Evolutionary conservation across 768 basidiomycete species (phyloP), one percentile per base, ranked within the genome.

Genomic region (Boletus tylopilopsis): DNA sequence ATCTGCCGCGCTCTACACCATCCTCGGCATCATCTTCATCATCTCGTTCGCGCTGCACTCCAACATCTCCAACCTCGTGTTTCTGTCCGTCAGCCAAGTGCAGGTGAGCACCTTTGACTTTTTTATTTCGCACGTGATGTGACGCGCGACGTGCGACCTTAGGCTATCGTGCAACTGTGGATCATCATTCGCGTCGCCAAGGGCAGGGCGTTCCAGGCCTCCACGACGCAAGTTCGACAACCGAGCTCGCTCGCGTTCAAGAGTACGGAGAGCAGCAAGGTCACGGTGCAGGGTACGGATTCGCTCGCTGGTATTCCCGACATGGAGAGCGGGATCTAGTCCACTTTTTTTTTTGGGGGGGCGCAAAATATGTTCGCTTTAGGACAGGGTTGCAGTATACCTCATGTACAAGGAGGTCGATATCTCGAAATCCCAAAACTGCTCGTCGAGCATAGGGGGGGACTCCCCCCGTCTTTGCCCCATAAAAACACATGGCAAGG

Each of bases 171-270:
- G 0, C 64, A 71, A 21, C 23, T 68, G 15, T 49, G 69, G 40
- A 73, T 74, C 54, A 64, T 72, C 51, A 55, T 68, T 18, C 67
- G 72, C 4, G 68, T 74, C 23, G 66, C 64, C 0, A 57, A 46
- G 39, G 72, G 71, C 7, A 45, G 52, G 9, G 62, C 63, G 12
- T 60, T 61, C 45, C 19, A 46, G 23, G 21, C 45, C 0, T 49
- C 47, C 2, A 29, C 38, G 29, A 43, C 44, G 0, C 34, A 16
- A 13, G 5, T 4, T 15, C 18, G 2, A 16, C 23, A 23, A 30
- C 4, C 16, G 15, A 34, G 30, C n/a, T 47, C 49, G 30, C 22
- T 62, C 23, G 18, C 33, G 19, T 62, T 61, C 41, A 21, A 22
- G 6, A 29, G 30, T 12, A 18, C n/a, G 12, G 7, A 21, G 30